These are phyloP conservation scores for Barnettozyma populi DNA, from an alignment of 805 yeast genomes.

Conservation along the genomic window DNA sequence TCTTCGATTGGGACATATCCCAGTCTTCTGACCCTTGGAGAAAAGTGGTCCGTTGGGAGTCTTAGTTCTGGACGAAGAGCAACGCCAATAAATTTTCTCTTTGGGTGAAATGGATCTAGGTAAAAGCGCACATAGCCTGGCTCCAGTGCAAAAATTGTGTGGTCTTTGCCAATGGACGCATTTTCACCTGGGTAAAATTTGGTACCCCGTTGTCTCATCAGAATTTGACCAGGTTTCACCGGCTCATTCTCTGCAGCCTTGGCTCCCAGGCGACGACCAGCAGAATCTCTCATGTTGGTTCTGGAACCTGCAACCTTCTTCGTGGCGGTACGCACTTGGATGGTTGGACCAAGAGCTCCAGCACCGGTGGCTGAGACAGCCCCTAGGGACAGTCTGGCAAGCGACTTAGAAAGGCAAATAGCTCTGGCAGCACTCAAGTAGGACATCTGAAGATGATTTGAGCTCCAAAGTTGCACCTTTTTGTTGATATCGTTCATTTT, in stretches of 20 bases:
- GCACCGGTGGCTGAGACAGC: neutral
- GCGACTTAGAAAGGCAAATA: conserved; percentile 10
- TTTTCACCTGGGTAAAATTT: conserved; percentile 93
- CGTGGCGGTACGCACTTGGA: conserved; percentile 76
- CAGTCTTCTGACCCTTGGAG: conserved; percentile 81
- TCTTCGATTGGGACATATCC: conserved; percentile 58
- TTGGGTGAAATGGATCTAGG: conserved; percentile 93
- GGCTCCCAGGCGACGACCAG: conserved; percentile 90
- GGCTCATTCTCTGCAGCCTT: conserved; percentile 72
- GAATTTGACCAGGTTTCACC: conserved; percentile 79
- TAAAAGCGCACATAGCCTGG: conserved; percentile 93
- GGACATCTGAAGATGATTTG: conserved; percentile 13
- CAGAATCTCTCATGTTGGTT: conserved; percentile 89
- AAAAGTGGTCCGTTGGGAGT: conserved; percentile 87
- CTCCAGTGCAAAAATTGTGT: conserved; percentile 83
- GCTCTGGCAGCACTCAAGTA: conserved; percentile 14
- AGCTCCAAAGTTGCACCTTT: neutral
- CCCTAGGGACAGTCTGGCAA: conserved; percentile 15
- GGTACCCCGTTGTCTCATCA: conserved; percentile 94
- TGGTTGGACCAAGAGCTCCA: conserved; percentile 5
- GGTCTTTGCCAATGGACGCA: conserved; percentile 86
- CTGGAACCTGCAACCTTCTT: conserved; percentile 94
- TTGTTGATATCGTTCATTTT: neutral
- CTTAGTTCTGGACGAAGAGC: conserved; percentile 58
- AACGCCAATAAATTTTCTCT: conserved; percentile 84